Evolutionary conservation across 805 yeast genomes (phyloP).

Genomic region (Ogataea salicorniae): DNA sequence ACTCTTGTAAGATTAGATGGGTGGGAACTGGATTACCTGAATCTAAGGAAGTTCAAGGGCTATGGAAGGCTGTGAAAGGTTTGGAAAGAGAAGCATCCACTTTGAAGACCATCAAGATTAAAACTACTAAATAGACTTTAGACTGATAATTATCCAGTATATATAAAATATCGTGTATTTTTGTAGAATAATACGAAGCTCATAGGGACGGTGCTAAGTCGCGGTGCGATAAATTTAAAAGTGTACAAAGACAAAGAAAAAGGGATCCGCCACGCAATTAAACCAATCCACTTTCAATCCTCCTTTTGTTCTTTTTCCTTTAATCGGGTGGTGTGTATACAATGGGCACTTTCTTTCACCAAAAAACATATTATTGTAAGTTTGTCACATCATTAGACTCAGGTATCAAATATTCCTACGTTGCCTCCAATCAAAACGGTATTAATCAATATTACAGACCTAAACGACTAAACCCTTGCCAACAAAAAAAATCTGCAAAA

Average conservation of each 20-base stretch:
- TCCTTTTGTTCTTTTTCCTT: not conserved
- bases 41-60: slow-evolving; percentile 53
- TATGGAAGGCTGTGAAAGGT: slow-evolving; percentile 65
- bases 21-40: slow-evolving; percentile 80
- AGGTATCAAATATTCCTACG: not conserved
- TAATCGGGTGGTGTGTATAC: not conserved
- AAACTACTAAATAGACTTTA: slow-evolving; percentile 6
- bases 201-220: not conserved
- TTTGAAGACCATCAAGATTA: slow-evolving; percentile 11
- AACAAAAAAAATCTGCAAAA: not conserved
- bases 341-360: not conserved
- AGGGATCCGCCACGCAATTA: not conserved
- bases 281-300: not conserved
- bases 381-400: not conserved
- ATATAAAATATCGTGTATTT: not conserved
- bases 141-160: not conserved
- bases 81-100: slow-evolving; percentile 41
- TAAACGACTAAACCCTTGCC: not conserved
- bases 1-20: slow-evolving; percentile 77
- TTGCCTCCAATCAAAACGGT: not conserved
- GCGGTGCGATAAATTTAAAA: not conserved
- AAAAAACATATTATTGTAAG: not conserved
- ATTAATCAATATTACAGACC: not conserved
- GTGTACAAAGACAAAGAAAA: not conserved
- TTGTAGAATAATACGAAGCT: not conserved